Evolutionary conservation across 495 filamentous ascomycete species (phyloP), one percentile per base, ranked within the genome.

Genomic region (Jackrogersella multiformis): DNA sequence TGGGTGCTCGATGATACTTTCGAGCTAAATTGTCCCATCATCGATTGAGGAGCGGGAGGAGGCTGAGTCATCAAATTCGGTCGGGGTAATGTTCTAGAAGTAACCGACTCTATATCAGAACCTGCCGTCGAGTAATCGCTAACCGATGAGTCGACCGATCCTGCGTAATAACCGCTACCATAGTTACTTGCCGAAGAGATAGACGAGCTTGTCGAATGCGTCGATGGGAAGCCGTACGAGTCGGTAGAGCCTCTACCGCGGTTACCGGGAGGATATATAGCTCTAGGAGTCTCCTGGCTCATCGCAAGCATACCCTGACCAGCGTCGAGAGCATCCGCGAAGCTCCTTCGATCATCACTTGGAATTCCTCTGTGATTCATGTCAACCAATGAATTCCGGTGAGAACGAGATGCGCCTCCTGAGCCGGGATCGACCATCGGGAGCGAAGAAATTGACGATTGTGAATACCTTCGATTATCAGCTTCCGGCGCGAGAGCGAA

Each of bases 11-110:
- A 94, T 8, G 92, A 92, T 46, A 97, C 89, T 76, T 97, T 98
- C 42, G 95, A 97, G 82, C 92, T 97, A 82, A 99, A 99, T 65
- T 96, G 94, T 46, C 92, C 88, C 95, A 99, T 99, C 92, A 99
- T 97, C 2, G 93, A 94, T 74, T 95, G 92, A 12, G 93, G 94
- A 28, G 93, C 93, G 0, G 92, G 92, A 28, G 92, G 92, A 5
- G 83, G 81, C 62, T 79, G 86, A 56, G 83, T 87, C 45, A 85
- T 82, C 61, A 96, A 80, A 16, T 86, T 86, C 6, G 94, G 92
- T 63, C 92, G 85, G 2, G 94, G 94, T 1, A 97, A 82, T 8
- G 94, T 94, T 42, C 93, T 86, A 45, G 92, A 93, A 32, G 81
- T 86, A 38, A 86, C 82, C 13, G 90, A 89, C 64, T 96, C 93